Evolutionary conservation across 805 yeast species (phyloP), one percentile per base, ranked within the genome.

Genomic region (Hanseniaspora jakobsenii): DNA sequence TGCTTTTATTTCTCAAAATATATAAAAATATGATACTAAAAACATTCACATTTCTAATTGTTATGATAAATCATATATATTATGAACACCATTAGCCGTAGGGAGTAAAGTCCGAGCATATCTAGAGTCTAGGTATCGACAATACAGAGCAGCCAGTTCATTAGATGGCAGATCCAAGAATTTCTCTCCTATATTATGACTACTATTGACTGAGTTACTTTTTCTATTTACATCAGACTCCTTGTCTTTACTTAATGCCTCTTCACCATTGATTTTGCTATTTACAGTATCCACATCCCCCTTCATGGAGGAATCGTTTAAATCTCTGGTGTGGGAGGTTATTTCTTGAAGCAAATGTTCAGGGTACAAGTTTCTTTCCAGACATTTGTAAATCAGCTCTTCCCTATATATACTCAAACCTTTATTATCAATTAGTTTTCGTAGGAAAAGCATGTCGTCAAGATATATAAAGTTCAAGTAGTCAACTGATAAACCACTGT

Each of bases 321-420:
- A n/a, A n/a, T n/a, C n/a, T n/a, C n/a, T n/a, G n/a, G n/a, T n/a
- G n/a, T n/a, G n/a, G n/a, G n/a, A n/a, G n/a, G n/a, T n/a, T n/a
- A n/a, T n/a, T n/a, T n/a, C n/a, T n/a, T n/a, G n/a, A n/a, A n/a
- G n/a, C n/a, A n/a, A n/a, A n/a, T n/a, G n/a, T n/a, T n/a, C n/a
- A 14, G 39, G 35, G 23, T 35, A 35, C 9, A 42, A 13, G 30
- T 35, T 35, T 29, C 46, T 34, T 31, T 42, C 32, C 27, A 35
- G 17, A 21, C 46, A 42, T 27, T 42, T 42, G 27, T 42, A 42
- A n/a, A 42, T 13, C 19, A 42, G 14, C 21, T 42, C 46, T 17
- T 42, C 46, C 29, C 36, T 42, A 23, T 35, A 42, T 13, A 42
- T 18, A 4, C n/a, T n/a, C n/a, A n/a, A n/a, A n/a, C 18, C 19